phyloP scores from a whole-genome alignment of 495 filamentous ascomycete species.

The Paragyromitra xinjiangensis region DNA sequence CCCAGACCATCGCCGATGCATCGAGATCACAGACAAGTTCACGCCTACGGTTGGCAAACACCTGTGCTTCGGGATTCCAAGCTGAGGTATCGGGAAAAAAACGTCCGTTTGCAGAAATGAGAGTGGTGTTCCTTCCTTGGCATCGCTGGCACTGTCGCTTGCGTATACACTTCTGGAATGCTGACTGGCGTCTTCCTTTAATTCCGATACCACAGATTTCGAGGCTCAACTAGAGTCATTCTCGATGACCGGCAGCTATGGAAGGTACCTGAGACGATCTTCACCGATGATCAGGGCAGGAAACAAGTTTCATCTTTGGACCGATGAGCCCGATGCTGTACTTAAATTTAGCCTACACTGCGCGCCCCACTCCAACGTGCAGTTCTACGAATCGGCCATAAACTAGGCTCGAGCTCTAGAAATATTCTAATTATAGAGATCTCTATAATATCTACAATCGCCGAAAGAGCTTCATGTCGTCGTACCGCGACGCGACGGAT shows the following conservation, averaged over 20 bases:
- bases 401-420: conserved; percentile 7
- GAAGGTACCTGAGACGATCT: neutral
- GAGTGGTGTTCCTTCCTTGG: neutral
- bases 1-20: conserved; percentile 14
- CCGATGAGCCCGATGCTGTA: neutral
- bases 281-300: neutral
- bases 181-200: neutral
- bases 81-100: neutral
- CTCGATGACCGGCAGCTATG: conserved; percentile 31
- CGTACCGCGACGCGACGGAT: conserved; percentile 5
- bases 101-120: neutral
- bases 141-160: neutral
- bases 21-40: neutral
- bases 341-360: neutral
- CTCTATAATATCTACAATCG: conserved; percentile 1
- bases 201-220: conserved; percentile 1
- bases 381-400: neutral
- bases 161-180: conserved; percentile 1
- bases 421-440: neutral
- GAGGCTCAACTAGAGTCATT: neutral
- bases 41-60: neutral
- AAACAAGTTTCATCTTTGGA: neutral
- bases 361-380: neutral
- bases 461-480: neutral
- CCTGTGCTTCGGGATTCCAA: neutral